Evolutionary conservation across 2,329 filamentous ascomycete genomes (phyloP), one percentile per base, ranked within the genome.

Genomic region (Alternaria metachromatica): DNA sequence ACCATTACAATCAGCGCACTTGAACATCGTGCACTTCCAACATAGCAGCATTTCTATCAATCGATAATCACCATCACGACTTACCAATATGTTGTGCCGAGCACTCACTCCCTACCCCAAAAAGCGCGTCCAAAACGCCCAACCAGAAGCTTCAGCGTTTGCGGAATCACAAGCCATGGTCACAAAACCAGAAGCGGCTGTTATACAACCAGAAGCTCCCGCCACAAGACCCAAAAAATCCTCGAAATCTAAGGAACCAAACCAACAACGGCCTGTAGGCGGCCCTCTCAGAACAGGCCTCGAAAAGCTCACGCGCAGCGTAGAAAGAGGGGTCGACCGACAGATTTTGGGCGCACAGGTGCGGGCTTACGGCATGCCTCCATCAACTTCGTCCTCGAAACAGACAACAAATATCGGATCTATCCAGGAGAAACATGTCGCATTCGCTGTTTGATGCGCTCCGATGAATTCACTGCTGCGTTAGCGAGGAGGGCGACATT

Each of bases 271-370:
- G 3, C 30, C 25, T 18, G 23, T 53, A 18, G 45, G 63, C 26
- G 56, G 60, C 5, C 45, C 21, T n/a, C 43, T 70, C n/a, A 62
- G 12, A 12, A 68, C 55, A 37, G 61, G 63, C n/a, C 48, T 70
- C 12, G 62, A 68, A 20, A 50, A 45, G 1, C 44, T 70, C 2
- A 58, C 56, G 5, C 57, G 26, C n/a, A 25, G 51, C 7, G 23
- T 70, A 20, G 67, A 68, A 53, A 59, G 56, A n/a, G 60, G 50
- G 11, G 44, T 70, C 50, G 67, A 70, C 50, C 50, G 54, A 48
- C 65, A 70, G 20, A 59, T 70, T n/a, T 21, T 68, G 9, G 46
- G 23, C 43, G 66, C 63, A n/a, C 66, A 70, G 48, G 55, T 63
- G 18, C 62, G 61, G 41, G 57, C 63, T 13, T 63, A 62, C 45